phyloP scores from a whole-genome alignment of 176 grass and related monocot species.

The Oryza brachyantha region DNA sequence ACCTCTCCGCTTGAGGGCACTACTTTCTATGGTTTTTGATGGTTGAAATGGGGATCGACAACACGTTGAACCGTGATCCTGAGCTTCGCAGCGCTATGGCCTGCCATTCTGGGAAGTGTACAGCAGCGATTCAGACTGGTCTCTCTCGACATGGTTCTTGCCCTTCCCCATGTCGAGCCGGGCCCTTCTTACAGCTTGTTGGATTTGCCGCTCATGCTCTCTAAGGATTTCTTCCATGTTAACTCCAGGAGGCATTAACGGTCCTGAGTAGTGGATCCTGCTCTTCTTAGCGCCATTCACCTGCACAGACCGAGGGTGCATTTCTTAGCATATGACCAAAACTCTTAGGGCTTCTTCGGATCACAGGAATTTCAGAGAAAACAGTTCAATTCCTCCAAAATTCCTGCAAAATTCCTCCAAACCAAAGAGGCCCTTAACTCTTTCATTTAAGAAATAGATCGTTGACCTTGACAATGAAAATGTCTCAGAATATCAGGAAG shows the following conservation, averaged over 20 bases:
- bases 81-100: conserved; percentile 30
- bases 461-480: neutral
- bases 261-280: conserved; percentile 91
- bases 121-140: conserved; percentile 65
- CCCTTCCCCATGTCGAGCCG: conserved; percentile 73
- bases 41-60: neutral
- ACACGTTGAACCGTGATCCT: neutral
- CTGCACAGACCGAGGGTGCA: conserved; percentile 37
- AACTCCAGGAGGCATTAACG: conserved; percentile 87
- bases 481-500: neutral
- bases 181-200: conserved; percentile 71
- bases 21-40: conserved; percentile 15
- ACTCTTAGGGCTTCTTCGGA: too few species aligned
- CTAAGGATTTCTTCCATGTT: conserved; percentile 88
- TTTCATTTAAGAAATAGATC: neutral
- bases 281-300: conserved; percentile 78
- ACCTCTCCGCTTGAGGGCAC: conserved; percentile 11
- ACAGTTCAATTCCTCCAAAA: too few species aligned
- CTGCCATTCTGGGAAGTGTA: conserved; percentile 55
- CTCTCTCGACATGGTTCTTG: conserved; percentile 59
- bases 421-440: too few species aligned
- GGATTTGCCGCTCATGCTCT: conserved; percentile 91
- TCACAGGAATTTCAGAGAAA: too few species aligned
- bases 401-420: too few species aligned
- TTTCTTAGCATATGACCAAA: conserved; percentile 28